phyloP scores from a whole-genome alignment of 169 alveolate genomes.

The Plasmodium coatneyi region DNA sequence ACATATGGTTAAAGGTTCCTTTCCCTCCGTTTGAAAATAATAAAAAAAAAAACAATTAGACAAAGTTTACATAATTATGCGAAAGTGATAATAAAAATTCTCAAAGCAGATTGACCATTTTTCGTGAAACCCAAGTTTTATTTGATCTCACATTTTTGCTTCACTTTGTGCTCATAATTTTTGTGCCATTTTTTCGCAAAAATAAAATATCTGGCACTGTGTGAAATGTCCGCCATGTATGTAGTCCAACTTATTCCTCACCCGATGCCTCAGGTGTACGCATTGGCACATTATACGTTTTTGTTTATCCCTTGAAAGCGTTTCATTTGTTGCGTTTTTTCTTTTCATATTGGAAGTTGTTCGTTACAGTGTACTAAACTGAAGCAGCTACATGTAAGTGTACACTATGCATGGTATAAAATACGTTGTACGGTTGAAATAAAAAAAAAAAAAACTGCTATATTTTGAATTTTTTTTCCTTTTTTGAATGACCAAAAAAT shows the following conservation, averaged over 20 bases:
- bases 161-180: neutral
- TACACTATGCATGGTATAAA: neutral
- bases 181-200: neutral
- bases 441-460: neutral
- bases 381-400: neutral
- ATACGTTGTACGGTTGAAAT: neutral
- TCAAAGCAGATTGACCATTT: neutral
- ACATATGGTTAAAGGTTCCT: neutral
- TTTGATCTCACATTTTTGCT: neutral
- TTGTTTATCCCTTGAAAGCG: neutral
- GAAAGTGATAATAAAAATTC: neutral
- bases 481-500: neutral
- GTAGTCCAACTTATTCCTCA: neutral
- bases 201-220: neutral
- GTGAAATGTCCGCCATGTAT: neutral
- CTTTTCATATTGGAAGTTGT: neutral
- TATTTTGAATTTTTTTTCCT: neutral
- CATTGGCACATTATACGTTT: neutral
- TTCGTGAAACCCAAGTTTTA: neutral
- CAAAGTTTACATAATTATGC: neutral
- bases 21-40: neutral
- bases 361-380: neutral
- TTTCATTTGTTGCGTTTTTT: neutral
- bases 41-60: neutral
- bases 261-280: neutral